Evolutionary conservation across 1,284 basidiomycete genomes (phyloP).

Genomic region (Bondarzewia mesenterica): DNA sequence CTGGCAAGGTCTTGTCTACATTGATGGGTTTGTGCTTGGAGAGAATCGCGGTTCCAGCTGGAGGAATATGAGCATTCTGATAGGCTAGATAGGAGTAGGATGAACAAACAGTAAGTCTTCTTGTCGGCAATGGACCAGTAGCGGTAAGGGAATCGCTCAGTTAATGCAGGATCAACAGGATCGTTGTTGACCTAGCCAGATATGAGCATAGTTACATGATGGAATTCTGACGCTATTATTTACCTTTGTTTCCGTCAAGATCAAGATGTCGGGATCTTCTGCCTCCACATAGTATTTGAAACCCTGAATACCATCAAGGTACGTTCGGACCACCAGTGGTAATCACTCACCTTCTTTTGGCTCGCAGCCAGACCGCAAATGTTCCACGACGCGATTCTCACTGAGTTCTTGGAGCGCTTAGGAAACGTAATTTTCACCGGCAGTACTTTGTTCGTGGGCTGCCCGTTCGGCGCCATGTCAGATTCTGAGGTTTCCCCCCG

Average conservation of each 20-base stretch:
- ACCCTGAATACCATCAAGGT: conserved; percentile 46
- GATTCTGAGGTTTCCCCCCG: background rate
- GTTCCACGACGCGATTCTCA: conserved; percentile 70
- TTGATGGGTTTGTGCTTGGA: conserved; percentile 70
- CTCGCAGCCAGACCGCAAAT: conserved; percentile 62
- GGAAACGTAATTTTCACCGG: conserved; percentile 59
- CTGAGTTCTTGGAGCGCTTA: conserved; percentile 33
- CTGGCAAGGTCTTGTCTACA: conserved; percentile 62
- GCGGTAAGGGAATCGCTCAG: conserved; percentile 53
- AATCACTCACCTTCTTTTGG: conserved; percentile 54
- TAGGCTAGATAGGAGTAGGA: background rate
- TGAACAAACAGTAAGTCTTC: conserved; percentile 62
- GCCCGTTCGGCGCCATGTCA: conserved; percentile 30
- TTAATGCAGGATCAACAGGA: conserved; percentile 51
- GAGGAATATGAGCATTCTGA: background rate
- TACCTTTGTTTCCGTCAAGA: conserved; percentile 82
- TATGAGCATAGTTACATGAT: background rate
- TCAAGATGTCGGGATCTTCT: conserved; percentile 74
- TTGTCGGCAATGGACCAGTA: conserved; percentile 72
- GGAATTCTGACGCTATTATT: background rate
- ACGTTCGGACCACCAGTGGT: background rate
- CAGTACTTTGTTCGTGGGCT: conserved; percentile 67
- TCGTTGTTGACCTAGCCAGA: conserved; percentile 51
- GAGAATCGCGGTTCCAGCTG: conserved; percentile 78
- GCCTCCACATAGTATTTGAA: conserved; percentile 76